Evolutionary conservation across 306 rosid species (phyloP), one percentile per base, ranked within the genome.

Genomic region (Carpinus fangiana): DNA sequence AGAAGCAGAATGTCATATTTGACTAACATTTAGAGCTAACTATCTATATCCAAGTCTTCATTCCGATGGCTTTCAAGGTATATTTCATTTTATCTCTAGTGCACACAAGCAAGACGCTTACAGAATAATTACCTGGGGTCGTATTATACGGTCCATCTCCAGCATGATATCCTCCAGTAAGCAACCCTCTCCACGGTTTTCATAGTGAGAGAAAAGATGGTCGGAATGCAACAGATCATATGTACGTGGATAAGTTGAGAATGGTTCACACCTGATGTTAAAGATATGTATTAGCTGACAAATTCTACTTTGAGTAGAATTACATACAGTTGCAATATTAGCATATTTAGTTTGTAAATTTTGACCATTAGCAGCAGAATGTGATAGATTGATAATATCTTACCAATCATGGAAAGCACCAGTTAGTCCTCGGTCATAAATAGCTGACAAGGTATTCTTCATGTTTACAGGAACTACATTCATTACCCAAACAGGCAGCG

Each of bases 401-500:
- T 88, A 93, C 98, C 99, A 93, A 79, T 91, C 98, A 87, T 91
- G 98, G 77, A 91, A 95, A 79, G 88, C 86, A 52, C 97, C 98
- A 69, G 85, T 67, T 84, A 92, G 79, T 75, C 98, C 97, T 6
- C 97, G 89, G 76, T 91, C 92, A 75, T 87, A 91, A 66, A 95
- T 85, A 81, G 91, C 96, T 50, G 98, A 88, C 67, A 95, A 84
- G 56, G 98, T 91, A 82, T 92, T 92, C 80, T 86, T 88, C 88
- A 79, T 83, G 82, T 78, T 91, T 59, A 78, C 80, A 68, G 98
- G 98, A 87, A 95, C 93, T 78, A 95, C 82, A 79, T 87, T 95
- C 97, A 95, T 90, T 45, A 92, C 91, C 99, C 94, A 95, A 74
- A 84, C 89, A 38, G 97, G 91, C 28, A 83, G 80, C 4, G 67